Evolutionary conservation across 2,329 filamentous ascomycete species (phyloP).

Genomic region (Cladosporium colombiae): DNA sequence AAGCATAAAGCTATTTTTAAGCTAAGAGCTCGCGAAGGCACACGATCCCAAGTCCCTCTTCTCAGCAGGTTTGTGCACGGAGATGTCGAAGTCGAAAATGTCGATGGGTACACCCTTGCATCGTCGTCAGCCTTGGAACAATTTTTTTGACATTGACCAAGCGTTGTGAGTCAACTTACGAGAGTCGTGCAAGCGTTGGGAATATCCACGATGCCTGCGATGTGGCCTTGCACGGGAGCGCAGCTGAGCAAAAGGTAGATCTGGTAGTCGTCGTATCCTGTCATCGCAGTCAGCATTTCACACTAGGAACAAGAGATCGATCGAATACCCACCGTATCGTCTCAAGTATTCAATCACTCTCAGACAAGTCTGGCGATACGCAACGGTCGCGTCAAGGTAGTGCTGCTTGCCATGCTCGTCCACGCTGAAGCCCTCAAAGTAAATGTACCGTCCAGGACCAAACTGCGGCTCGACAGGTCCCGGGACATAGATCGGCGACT

Average conservation of each 20-base stretch:
- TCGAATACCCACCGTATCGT: constrained; percentile 59
- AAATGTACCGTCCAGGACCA: constrained; percentile 76
- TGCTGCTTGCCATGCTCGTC: constrained; percentile 88
- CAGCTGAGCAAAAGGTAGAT: constrained; percentile 83
- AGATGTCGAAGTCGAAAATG: constrained; percentile 93
- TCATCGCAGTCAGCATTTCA: background rate
- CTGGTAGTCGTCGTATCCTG: constrained; percentile 70
- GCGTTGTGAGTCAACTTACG: constrained; percentile 37
- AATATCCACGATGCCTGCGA: constrained; percentile 87
- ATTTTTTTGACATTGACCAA: background rate
- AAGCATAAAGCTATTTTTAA: background rate
- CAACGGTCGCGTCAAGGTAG: constrained; percentile 82
- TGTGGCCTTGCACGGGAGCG: constrained; percentile 82
- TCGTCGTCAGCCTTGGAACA: background rate
- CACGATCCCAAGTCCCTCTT: constrained; percentile 71
- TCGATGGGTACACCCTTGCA: constrained; percentile 73
- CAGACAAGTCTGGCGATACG: constrained; percentile 79
- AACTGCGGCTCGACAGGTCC: constrained; percentile 89
- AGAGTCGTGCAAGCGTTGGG: constrained; percentile 90
- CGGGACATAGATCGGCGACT: constrained; percentile 80
- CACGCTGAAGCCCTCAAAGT: constrained; percentile 88
- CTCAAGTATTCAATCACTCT: constrained; percentile 75
- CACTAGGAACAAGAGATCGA: background rate
- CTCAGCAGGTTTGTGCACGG: constrained; percentile 61
- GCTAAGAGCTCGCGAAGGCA: constrained; percentile 56